Conservation (phyloP, 257 asterid species). For the Solanum chiquidenum region DNA sequence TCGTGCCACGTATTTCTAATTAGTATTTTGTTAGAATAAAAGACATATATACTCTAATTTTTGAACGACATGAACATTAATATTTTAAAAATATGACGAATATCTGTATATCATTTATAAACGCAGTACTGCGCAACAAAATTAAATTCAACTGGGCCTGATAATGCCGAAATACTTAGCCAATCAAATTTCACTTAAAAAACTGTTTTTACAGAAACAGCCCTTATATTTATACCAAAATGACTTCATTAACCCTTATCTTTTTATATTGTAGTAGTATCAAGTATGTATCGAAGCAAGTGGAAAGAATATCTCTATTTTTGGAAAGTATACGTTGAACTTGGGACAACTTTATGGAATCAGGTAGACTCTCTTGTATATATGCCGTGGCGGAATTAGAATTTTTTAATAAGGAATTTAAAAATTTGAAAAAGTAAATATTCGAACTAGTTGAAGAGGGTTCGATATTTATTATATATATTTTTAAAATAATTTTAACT, state of each 20-base stretch:
- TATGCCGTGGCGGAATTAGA: too few relatives aligned
- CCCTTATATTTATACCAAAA: not conserved
- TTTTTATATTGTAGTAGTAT: not conserved
- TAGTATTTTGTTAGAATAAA: too few relatives aligned
- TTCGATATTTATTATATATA: rapidly evolving
- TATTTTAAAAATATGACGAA: too few relatives aligned
- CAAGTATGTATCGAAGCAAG: not conserved
- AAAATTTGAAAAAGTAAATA: rapidly evolving
- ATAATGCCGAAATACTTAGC: slow-evolving; percentile 17
- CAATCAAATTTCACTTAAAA: slow-evolving; percentile 7
- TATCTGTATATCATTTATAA: not conserved
- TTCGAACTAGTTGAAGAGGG: rapidly evolving
- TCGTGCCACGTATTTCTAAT: too few relatives aligned
- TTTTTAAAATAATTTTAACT: too few relatives aligned
- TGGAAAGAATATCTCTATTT: slow-evolving; percentile 15
- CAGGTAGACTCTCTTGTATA: not conserved
- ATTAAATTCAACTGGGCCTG: not conserved
- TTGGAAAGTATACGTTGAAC: slow-evolving; percentile 3
- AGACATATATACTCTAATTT: too few relatives aligned
- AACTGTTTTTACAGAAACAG: not conserved
- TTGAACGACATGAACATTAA: too few relatives aligned
- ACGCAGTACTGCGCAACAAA: not conserved
- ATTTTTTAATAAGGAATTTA: rapidly evolving
- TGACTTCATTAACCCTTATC: slow-evolving; percentile 21
- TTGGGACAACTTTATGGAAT: not conserved